Evolutionary conservation across 2,329 filamentous ascomycete species (phyloP).

Genomic region (Fusarium sororula): DNA sequence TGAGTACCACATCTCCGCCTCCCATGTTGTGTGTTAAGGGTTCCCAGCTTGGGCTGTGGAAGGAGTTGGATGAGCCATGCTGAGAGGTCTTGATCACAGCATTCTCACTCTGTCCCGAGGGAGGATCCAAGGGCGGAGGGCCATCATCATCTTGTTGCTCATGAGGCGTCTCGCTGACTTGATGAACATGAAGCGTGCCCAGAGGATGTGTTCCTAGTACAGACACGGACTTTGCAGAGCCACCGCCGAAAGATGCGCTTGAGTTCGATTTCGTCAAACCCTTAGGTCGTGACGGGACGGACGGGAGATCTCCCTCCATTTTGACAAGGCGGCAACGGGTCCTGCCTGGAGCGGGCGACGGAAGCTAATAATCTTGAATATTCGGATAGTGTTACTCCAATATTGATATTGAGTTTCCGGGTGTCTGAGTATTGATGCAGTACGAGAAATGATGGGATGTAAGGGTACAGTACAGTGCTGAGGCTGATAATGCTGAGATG

Average conservation of each 20-base stretch:
- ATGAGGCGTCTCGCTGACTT: slow-evolving; percentile 28
- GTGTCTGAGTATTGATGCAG: background rate
- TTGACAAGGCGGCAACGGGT: background rate
- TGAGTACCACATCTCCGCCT: slow-evolving; percentile 61
- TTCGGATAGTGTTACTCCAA: background rate
- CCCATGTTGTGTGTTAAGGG: slow-evolving; percentile 43
- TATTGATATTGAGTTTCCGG: background rate
- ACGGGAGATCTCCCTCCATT: slow-evolving; percentile 39
- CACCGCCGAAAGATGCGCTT: slow-evolving; percentile 32
- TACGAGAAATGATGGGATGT: background rate
- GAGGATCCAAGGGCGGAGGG: slow-evolving; percentile 46
- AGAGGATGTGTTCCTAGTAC: slow-evolving; percentile 53
- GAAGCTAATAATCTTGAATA: no score
- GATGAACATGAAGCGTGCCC: slow-evolving; percentile 54
- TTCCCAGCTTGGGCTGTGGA: slow-evolving; percentile 11
- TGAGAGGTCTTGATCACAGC: background rate
- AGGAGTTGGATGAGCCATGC: background rate
- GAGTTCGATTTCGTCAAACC: slow-evolving; percentile 51
- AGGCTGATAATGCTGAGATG: background rate
- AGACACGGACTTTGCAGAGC: slow-evolving; percentile 49
- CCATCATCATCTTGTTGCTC: slow-evolving; percentile 37
- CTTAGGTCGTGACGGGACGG: slow-evolving; percentile 31
- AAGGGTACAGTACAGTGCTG: slow-evolving; percentile 3
- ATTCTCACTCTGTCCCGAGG: background rate
- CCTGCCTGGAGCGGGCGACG: background rate